Evolutionary conservation across 257 asterid genomes (phyloP).

Genomic region (Cruciata laevipes): DNA sequence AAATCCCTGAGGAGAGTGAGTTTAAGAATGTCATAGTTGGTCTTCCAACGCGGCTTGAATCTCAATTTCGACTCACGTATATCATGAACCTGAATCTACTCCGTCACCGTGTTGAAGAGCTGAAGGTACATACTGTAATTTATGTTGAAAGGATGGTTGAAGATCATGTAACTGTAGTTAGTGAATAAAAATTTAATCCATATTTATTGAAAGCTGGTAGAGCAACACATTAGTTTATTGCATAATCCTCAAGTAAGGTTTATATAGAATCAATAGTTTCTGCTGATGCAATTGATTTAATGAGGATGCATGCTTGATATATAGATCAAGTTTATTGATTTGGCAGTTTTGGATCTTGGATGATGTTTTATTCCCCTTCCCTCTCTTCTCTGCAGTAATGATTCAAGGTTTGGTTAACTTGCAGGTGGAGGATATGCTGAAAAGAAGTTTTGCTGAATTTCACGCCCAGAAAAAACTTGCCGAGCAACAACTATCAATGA

Average conservation of each 20-base stretch:
- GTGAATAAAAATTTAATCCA: too few species aligned
- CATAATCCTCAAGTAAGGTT: background rate
- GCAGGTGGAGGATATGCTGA: constrained; percentile 99
- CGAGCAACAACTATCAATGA: constrained; percentile 72
- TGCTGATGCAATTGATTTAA: background rate
- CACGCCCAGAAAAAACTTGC: constrained; percentile 98
- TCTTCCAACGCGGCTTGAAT: constrained; percentile 79
- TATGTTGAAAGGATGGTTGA: background rate
- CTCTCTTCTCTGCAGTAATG: background rate
- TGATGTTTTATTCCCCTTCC: background rate
- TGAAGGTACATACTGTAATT: constrained; percentile 50
- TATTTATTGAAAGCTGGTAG: constrained; percentile 1
- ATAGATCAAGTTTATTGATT: background rate
- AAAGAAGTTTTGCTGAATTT: constrained; percentile 98
- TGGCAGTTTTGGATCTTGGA: constrained; percentile 5
- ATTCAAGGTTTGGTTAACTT: constrained; percentile 1
- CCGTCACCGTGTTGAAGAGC: constrained; percentile 95
- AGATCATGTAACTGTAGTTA: background rate
- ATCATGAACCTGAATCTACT: constrained; percentile 97
- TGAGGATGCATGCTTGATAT: background rate
- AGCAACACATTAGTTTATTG: too few species aligned
- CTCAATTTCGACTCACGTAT: constrained; percentile 96
- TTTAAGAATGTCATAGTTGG: constrained; percentile 80
- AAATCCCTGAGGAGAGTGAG: constrained; percentile 76
- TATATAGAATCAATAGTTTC: background rate